Base-by-base conservation (phyloP, 1,284 basidiomycete species). In the Cutaneotrichosporon spelunceum region DNA sequence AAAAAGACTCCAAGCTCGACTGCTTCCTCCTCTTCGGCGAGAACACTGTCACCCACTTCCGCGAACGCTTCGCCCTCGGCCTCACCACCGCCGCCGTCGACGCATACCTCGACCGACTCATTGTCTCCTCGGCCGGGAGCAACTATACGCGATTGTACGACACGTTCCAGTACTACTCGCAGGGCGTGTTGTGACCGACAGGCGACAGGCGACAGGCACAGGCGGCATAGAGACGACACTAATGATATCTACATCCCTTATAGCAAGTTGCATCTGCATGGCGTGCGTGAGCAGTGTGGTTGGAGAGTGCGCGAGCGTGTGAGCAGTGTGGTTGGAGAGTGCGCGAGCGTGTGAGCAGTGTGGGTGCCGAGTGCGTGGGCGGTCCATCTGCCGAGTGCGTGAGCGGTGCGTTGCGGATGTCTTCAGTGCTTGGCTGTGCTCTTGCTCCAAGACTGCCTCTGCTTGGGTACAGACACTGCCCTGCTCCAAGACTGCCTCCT, bases 61-160 rank as follows among this genome's bases (percentile, higher is more conserved):
- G 93, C 57, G 95, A 99, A 59, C 87, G 96, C 8, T 97, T 99
- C 82, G 92, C 96, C 70, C 88, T 96, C 29, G 87, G 87, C 10
- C 82, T 98, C 53, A 94, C 93, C 0, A 89, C 93, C 65, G 83
- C 88, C 1, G 85, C 94, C 48, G 88, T 94, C 49, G 91, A 89
- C 62, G 91, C 94, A 55, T 88, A 96, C 73, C 85, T 96, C 47
- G 91, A 96, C 66, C 83, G 87, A 48, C 81, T 98, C 53, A 89
- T 98, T 65, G 87, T 95, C 64, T 88, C 84, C 57, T 93, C 91
- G 2, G 80, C 93, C 42, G 91, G 90, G n/a, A 93, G 90, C 39
- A 88, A 90, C 68, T 96, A 92, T 87, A 95, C 92, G 44, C 83
- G 91, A 65, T 77, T 96, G 53, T 96, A 96, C 73, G 92, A 96